Conservation (phyloP, 2,329 filamentous ascomycete species). For the Clonostachys byssicola region DNA sequence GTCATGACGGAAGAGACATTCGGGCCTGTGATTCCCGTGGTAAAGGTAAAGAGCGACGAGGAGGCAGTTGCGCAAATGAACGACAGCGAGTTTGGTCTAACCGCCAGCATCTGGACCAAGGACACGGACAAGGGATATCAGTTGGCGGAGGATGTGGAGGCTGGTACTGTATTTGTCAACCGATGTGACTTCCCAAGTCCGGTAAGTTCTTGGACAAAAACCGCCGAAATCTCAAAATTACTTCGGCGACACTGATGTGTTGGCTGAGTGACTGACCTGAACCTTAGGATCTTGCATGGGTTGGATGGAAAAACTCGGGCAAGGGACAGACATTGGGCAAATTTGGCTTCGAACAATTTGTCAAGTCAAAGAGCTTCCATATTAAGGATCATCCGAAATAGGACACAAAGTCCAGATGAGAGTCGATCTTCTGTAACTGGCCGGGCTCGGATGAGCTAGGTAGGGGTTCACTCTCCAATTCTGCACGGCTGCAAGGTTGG, state of each 20-base stretch:
- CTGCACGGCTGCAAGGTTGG: too few species aligned
- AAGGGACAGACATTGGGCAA: conserved; percentile 85
- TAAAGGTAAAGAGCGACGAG: conserved; percentile 76
- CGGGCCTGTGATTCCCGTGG: conserved; percentile 85
- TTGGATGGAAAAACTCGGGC: conserved; percentile 95
- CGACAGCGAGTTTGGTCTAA: conserved; percentile 89
- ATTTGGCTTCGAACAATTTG: conserved; percentile 93
- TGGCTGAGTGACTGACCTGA: too few species aligned
- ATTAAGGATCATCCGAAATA: conserved; percentile 75
- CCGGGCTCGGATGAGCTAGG: too few species aligned
- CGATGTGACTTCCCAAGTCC: conserved; percentile 88
- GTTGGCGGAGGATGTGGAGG: conserved; percentile 77
- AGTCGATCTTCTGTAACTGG: too few species aligned
- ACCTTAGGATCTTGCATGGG: conserved; percentile 83
- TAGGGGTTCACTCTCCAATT: too few species aligned
- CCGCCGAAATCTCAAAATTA: neutral
- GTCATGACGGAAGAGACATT: conserved; percentile 96
- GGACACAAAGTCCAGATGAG: neutral
- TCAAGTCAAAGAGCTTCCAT: conserved; percentile 95
- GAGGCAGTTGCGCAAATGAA: conserved; percentile 89
- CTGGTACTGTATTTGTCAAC: conserved; percentile 95
- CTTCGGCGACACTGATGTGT: neutral
- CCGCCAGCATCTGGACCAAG: conserved; percentile 97
- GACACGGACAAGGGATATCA: conserved; percentile 72
- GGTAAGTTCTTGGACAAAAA: conserved; percentile 47